These are phyloP conservation scores for Globisporangium parvum DNA, from an alignment of 352 stramenopile genomes.

Conservation along the genomic window DNA sequence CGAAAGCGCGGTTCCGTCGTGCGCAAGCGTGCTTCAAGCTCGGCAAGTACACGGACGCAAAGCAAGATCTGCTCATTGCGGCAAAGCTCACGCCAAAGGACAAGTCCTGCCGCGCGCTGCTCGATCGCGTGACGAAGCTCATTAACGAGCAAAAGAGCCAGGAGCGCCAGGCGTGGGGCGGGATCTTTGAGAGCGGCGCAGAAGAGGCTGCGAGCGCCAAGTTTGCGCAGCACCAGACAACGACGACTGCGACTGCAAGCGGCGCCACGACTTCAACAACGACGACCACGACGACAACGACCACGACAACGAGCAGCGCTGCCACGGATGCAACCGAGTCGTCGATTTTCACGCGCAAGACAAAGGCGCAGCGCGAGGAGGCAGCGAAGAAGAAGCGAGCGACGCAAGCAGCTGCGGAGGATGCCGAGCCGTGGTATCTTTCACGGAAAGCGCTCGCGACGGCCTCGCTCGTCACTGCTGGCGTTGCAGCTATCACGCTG, in stretches of 20 bases:
- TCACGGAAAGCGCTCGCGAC: slow-evolving; percentile 51
- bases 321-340: slow-evolving; percentile 14
- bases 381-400: slow-evolving; percentile 11
- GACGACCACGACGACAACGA: not conserved
- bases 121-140: slow-evolving; percentile 66
- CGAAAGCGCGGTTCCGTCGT: slow-evolving; percentile 80
- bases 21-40: slow-evolving; percentile 72
- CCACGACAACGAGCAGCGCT: not conserved
- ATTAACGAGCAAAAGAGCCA: slow-evolving; percentile 70
- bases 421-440: slow-evolving; percentile 50
- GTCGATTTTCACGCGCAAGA: slow-evolving; percentile 75
- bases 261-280: slow-evolving; percentile 4
- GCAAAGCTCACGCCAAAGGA: slow-evolving; percentile 78
- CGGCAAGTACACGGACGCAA: slow-evolving; percentile 65
- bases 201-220: slow-evolving; percentile 6
- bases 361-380: slow-evolving; percentile 34
- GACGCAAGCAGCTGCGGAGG: not conserved
- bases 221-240: slow-evolving; percentile 15
- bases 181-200: slow-evolving; percentile 55
- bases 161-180: slow-evolving; percentile 77
- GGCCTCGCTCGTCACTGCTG: slow-evolving; percentile 63
- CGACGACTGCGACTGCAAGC: slow-evolving; percentile 14
- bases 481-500: slow-evolving; percentile 54
- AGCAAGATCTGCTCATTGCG: slow-evolving; percentile 70
- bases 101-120: slow-evolving; percentile 69